Base-by-base conservation (phyloP, 352 stramenopile species). In the Blastocystis sp. region DNA sequence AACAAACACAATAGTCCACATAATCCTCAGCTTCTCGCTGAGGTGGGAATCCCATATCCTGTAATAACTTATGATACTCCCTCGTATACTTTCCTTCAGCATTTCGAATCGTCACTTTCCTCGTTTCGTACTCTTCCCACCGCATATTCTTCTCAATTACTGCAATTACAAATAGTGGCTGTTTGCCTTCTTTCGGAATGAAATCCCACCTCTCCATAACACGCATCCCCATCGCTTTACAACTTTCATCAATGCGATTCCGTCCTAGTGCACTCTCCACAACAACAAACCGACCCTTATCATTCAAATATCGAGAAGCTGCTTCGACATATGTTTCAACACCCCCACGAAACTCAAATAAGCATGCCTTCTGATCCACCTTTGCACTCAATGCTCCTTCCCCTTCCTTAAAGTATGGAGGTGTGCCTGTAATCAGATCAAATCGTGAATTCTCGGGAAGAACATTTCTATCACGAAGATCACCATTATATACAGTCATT, bases 391-490 rank as follows among this genome's bases (percentile, higher is more conserved):
- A 66, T 22, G 68, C 80, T 1, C 69, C 90, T n/a, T 89, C 76
- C 19, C 68, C 81, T 22, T 42, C 76, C 58, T 89, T 69, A 60
- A 92, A 92, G 73, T 94, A 94, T 4, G 93, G 93, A 42, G 93
- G 93, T 17, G 93, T 94, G 3, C 93, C 93, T 6, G 92, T 94
- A 19, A 94, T 90, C 24, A 94, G 80, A 84, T 94, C 89, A 90
- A 93, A 94, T 33, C 40, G 66, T 7, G 66, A 30, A 17, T 77
- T 30, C 22, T 58, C 58, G 13, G 57, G 48, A 17, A 90, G 73
- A 30, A 75, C 56, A 15, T 35, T 60, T 19, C 27, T 62, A 75
- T 90, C 78, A 15, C 90, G 90, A 19, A 91, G 79, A 78, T 91
- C 90, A 6, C 87, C 90, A 48, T 91, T 37, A 11, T 59, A 79